Conservation (phyloP, 768 basidiomycete species). For the Hysterangium stoloniferum region DNA sequence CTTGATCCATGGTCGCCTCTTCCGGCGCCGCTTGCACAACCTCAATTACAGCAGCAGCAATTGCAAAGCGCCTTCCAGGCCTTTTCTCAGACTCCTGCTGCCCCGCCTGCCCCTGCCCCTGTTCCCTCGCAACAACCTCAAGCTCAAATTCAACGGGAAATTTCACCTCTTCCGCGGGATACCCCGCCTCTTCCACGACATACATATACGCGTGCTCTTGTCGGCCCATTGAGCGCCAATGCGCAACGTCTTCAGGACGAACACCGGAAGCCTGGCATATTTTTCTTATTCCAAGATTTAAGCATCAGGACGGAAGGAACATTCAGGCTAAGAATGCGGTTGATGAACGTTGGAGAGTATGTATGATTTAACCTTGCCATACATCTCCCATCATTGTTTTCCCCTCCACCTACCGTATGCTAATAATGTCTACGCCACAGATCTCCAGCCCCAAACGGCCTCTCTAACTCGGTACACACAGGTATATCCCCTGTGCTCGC, state of each 20-base stretch:
- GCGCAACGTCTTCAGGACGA: conserved; percentile 81
- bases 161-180: not conserved
- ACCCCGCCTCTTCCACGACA: conserved; percentile 48
- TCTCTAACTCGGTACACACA: conserved; percentile 57
- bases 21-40: not conserved
- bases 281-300: conserved; percentile 92
- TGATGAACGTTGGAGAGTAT: conserved; percentile 90
- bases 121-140: not conserved
- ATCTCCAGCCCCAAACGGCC: conserved; percentile 64
- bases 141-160: not conserved
- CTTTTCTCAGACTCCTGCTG: not conserved
- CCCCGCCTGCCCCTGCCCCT: not conserved
- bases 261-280: conserved; percentile 79
- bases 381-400: not conserved
- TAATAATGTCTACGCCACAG: conserved; percentile 26
- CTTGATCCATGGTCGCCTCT: not conserved
- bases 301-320: conserved; percentile 89
- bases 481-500: conserved; percentile 72
- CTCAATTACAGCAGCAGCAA: no score
- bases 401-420: not conserved
- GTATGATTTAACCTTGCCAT: conserved; percentile 36
- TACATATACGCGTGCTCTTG: conserved; percentile 79
- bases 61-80: not conserved
- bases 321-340: conserved; percentile 78
- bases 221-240: conserved; percentile 82